phyloP scores from a whole-genome alignment of 805 yeast species.

The Wickerhamomyces subpelliculosus region DNA sequence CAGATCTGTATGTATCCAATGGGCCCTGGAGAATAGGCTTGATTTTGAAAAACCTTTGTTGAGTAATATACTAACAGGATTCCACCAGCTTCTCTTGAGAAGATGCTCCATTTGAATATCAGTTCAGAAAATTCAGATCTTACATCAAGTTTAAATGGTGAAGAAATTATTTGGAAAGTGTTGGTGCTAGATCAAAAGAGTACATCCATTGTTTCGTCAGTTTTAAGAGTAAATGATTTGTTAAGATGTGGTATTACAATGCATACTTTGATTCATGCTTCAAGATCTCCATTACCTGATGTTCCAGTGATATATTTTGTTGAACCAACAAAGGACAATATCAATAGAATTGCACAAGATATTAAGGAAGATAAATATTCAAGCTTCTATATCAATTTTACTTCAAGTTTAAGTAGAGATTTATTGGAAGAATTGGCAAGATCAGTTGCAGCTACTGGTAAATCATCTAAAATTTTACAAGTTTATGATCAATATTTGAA shows the following conservation, averaged over 20 bases:
- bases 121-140: constrained; percentile 45
- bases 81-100: constrained; percentile 47
- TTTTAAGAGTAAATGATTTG: constrained; percentile 87
- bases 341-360: constrained; percentile 64
- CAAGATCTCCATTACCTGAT: constrained; percentile 81
- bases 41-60: constrained; percentile 2
- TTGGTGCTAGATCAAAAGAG: constrained; percentile 75
- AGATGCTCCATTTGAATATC: constrained; percentile 78
- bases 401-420: constrained; percentile 69
- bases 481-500: constrained; percentile 93
- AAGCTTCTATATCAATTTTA: constrained; percentile 76
- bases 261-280: constrained; percentile 66
- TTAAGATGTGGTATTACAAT: constrained; percentile 88
- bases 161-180: constrained; percentile 85
- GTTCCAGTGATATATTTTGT: constrained; percentile 93
- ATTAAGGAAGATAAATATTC: constrained; percentile 70
- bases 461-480: constrained; percentile 68
- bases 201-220: constrained; percentile 81
- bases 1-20: constrained; percentile 28
- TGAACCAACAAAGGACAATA: constrained; percentile 76
- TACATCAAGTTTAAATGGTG: constrained; percentile 48
- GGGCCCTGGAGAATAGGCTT: neutral
- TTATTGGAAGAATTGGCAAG: constrained; percentile 85
- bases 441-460: constrained; percentile 65
- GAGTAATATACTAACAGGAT: neutral